Conservation (phyloP, 768 basidiomycete genomes). For the Hortiboletus flavorubellus region DNA sequence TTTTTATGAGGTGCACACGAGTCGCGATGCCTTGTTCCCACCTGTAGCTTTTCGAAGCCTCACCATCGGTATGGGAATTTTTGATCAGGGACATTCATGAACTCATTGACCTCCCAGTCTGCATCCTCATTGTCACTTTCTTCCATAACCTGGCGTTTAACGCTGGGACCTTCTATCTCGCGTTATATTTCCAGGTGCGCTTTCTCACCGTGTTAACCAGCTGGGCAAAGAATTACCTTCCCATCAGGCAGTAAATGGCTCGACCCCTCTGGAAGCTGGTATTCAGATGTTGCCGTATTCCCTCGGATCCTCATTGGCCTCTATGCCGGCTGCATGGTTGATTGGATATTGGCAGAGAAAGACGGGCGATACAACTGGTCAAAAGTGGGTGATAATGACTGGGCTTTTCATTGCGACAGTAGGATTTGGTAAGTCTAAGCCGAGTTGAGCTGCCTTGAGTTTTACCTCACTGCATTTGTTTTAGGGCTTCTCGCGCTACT, state of each 20-base stretch:
- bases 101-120: constrained; percentile 40
- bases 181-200: constrained; percentile 75
- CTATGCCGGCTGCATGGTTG: constrained; percentile 84
- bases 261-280: constrained; percentile 70
- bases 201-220: constrained; percentile 1
- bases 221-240: background rate
- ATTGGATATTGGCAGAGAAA: constrained; percentile 64
- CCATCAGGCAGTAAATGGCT: constrained; percentile 62
- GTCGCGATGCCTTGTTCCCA: constrained; percentile 71
- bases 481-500: constrained; percentile 68
- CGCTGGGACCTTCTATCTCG: constrained; percentile 83
- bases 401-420: constrained; percentile 64
- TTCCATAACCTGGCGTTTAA: constrained; percentile 83
- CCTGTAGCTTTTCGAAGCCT: constrained; percentile 54
- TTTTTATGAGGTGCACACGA: constrained; percentile 64
- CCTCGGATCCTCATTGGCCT: constrained; percentile 78
- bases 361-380: constrained; percentile 55
- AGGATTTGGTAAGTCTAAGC: constrained; percentile 61
- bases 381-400: constrained; percentile 58
- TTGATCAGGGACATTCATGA: constrained; percentile 8
- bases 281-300: constrained; percentile 79
- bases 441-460: background rate
- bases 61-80: constrained; percentile 50
- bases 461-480: constrained; percentile 10
- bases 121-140: constrained; percentile 65